Evolutionary conservation across 2,329 filamentous ascomycete genomes (phyloP).

Genomic region (Hypoxylon sp.): DNA sequence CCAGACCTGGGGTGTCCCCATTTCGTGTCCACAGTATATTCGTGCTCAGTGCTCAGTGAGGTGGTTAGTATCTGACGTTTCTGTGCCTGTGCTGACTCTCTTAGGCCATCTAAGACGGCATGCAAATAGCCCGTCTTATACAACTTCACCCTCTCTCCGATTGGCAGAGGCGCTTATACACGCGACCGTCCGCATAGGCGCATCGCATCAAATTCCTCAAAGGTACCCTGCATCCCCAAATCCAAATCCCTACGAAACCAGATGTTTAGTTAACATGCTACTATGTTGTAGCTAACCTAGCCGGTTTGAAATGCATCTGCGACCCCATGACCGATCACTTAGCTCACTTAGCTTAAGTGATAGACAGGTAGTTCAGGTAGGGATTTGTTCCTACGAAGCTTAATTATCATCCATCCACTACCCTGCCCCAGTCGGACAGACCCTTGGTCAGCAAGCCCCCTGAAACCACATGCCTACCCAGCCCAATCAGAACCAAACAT

Average conservation of each 20-base stretch:
- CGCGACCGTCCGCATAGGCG: slow-evolving; percentile 23
- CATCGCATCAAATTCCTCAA: slow-evolving; percentile 15
- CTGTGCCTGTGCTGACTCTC: slow-evolving; percentile 24
- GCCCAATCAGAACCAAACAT: slow-evolving; percentile 25
- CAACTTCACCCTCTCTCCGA: slow-evolving; percentile 8
- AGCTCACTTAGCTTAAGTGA: slow-evolving; percentile 17
- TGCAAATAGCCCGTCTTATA: slow-evolving; percentile 33
- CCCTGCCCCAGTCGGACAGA: slow-evolving; percentile 14
- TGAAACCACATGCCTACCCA: slow-evolving; percentile 30
- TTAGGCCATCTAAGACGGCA: slow-evolving; percentile 28
- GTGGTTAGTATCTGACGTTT: slow-evolving; percentile 8
- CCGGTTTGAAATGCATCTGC: slow-evolving; percentile 13
- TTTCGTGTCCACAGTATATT: slow-evolving; percentile 7
- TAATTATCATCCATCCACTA: slow-evolving; percentile 24
- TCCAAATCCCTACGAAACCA: slow-evolving; percentile 4
- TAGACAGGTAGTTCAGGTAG: slow-evolving; percentile 15
- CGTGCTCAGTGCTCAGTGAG: not conserved
- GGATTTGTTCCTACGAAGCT: slow-evolving; percentile 34
- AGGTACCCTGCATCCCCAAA: slow-evolving; percentile 25
- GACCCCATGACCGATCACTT: slow-evolving; percentile 31
- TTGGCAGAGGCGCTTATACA: slow-evolving; percentile 14
- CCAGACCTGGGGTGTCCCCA: not conserved
- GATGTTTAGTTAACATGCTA: slow-evolving; percentile 7
- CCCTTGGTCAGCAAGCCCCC: slow-evolving; percentile 35
- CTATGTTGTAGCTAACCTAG: slow-evolving; percentile 15